These are phyloP conservation scores for Talaromyces sp. DNA, from an alignment of 2,329 filamentous ascomycete species.

Conservation along the genomic window DNA sequence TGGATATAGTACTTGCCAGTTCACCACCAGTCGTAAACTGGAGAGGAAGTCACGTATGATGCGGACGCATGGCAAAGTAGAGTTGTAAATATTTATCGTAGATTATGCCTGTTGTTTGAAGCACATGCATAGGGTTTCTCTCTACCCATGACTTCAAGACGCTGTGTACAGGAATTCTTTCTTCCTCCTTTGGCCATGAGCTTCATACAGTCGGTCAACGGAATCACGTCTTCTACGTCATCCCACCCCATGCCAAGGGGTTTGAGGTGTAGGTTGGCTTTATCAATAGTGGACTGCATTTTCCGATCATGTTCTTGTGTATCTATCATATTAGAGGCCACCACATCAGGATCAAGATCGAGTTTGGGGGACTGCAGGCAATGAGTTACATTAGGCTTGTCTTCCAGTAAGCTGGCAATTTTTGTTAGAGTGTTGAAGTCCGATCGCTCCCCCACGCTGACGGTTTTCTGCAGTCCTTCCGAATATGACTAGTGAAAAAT, in stretches of 20 bases:
- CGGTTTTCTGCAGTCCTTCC: background rate
- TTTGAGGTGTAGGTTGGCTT: too few species aligned
- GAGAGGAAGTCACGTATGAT: background rate
- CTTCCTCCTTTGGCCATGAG: too few species aligned
- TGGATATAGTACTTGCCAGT: too few species aligned
- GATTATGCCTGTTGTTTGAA: too few species aligned
- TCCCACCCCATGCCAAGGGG: background rate
- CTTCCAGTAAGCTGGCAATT: background rate
- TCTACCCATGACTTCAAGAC: too few species aligned
- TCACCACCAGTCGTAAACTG: background rate
- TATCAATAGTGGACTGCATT: too few species aligned
- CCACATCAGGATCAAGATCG: background rate
- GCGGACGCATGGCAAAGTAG: background rate
- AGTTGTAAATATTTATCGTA: background rate
- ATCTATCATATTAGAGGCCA: background rate
- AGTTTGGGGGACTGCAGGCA: background rate
- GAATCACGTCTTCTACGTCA: background rate
- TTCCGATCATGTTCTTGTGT: too few species aligned
- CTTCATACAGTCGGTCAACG: background rate
- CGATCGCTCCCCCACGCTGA: too few species aligned
- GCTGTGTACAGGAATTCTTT: too few species aligned
- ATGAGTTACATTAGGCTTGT: background rate
- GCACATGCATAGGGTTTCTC: too few species aligned
- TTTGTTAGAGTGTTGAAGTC: too few species aligned
- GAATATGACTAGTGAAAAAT: background rate